Base-by-base conservation (phyloP, 176 grass and related monocot species). In the Eragrostis curvula region DNA sequence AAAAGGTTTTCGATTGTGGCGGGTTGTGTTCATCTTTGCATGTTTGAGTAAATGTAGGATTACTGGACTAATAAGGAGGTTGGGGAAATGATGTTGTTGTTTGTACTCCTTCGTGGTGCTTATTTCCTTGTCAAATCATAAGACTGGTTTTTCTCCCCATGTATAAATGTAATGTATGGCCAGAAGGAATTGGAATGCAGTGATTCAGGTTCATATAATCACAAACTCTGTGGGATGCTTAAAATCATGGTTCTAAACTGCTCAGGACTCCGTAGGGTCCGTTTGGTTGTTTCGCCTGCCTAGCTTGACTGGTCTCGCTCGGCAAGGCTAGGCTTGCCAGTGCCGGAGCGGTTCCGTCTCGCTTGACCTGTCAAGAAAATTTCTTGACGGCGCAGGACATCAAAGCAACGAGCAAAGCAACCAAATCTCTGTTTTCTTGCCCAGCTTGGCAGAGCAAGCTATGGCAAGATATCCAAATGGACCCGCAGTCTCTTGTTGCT, bases 401-500 rank as follows among this genome's bases (percentile, higher is more conserved):
- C n/a, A n/a, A n/a, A n/a, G n/a, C n/a, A n/a, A n/a, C n/a, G n/a
- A n/a, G n/a, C n/a, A n/a, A n/a, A n/a, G n/a, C n/a, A n/a, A n/a
- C n/a, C n/a, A n/a, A n/a, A n/a, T n/a, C n/a, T n/a, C n/a, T n/a
- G n/a, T n/a, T n/a, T n/a, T n/a, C n/a, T n/a, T n/a, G n/a, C n/a
- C n/a, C n/a, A n/a, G n/a, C n/a, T n/a, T n/a, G n/a, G n/a, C n/a
- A n/a, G n/a, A n/a, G n/a, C n/a, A n/a, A n/a, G n/a, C n/a, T n/a
- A n/a, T n/a, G n/a, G n/a, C n/a, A n/a, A n/a, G n/a, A n/a, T n/a
- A n/a, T n/a, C n/a, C n/a, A n/a, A n/a, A n/a, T n/a, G n/a, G n/a
- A n/a, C n/a, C n/a, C n/a, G n/a, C n/a, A n/a, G 9, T 66, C 25
- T 65, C 12, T 27, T 17, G 60, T 81, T 75, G 62, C 24, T 83